Conservation (phyloP, 1,139 yeast species). For the Wickerhamomyces sp. region DNA sequence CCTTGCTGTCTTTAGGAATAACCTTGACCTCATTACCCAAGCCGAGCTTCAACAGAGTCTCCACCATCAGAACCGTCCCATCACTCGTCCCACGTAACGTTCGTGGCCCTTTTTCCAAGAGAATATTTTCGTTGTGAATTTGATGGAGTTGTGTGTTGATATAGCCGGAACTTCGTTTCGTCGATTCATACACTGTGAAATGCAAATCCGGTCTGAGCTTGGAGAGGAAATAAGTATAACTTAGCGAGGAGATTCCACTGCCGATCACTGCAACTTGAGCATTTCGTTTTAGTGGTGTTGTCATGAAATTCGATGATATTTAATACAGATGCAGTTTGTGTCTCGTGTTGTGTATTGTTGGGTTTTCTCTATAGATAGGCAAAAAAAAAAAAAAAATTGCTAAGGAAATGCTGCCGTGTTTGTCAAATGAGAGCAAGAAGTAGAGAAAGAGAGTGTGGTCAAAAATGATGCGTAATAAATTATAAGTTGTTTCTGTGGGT, state of each 20-base stretch:
- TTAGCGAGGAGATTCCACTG: conserved; percentile 82
- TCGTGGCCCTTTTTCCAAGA: conserved; percentile 70
- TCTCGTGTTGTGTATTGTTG: too few relatives aligned
- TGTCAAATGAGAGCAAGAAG: too few relatives aligned
- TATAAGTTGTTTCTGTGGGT: too few relatives aligned
- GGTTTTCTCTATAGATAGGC: too few relatives aligned
- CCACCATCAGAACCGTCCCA: conserved; percentile 59
- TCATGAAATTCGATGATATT: too few relatives aligned
- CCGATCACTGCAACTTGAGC: conserved; percentile 66
- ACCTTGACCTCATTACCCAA: conserved; percentile 40
- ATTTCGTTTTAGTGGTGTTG: conserved; percentile 1
- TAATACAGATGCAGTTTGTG: too few relatives aligned
- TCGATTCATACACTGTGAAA: conserved; percentile 57
- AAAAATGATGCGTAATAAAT: too few relatives aligned
- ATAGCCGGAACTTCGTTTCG: conserved; percentile 70
- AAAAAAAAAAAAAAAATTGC: too few relatives aligned
- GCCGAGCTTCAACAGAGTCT: conserved; percentile 45
- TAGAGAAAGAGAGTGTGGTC: too few relatives aligned
- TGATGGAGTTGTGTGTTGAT: conserved; percentile 43
- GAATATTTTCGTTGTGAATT: conserved; percentile 22
- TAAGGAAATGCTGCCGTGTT: too few relatives aligned
- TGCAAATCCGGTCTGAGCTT: conserved; percentile 66
- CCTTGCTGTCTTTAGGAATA: conserved; percentile 42
- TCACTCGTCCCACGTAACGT: conserved; percentile 67
- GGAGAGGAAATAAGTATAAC: conserved; percentile 69